These are phyloP conservation scores for Thraustochytrium sp. DNA, from an alignment of 352 stramenopile species.

Conservation along the genomic window DNA sequence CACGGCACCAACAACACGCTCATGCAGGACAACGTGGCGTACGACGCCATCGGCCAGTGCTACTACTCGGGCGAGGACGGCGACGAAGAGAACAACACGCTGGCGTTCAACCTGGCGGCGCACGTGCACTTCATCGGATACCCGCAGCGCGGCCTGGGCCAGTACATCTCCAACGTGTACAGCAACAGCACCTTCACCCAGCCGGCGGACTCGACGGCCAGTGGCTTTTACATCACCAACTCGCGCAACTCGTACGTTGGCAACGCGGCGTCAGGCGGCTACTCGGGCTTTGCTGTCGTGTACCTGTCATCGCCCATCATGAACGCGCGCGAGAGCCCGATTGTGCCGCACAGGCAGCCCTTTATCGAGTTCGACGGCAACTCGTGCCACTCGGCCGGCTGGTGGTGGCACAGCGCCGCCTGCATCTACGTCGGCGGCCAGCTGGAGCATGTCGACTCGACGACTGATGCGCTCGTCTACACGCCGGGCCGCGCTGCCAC, in stretches of 20 bases:
- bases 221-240: conserved; percentile 57
- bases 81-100: too few species aligned
- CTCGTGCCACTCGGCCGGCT: conserved; percentile 1
- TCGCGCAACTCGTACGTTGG: conserved; percentile 7
- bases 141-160: not conserved
- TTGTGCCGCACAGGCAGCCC: not conserved
- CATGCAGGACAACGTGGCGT: too few species aligned
- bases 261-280: conserved; percentile 54
- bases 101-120: too few species aligned
- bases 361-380: conserved; percentile 40
- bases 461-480: not conserved
- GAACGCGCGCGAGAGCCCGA: not conserved
- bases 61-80: too few species aligned
- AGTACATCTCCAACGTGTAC: not conserved
- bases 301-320: conserved; percentile 49
- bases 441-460: not conserved
- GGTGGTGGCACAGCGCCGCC: not conserved
- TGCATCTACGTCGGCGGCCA: conserved; percentile 41
- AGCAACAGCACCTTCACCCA: conserved; percentile 23
- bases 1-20: too few species aligned
- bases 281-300: conserved; percentile 53
- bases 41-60: too few species aligned
- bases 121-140: conserved; percentile 54
- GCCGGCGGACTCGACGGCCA: conserved; percentile 54
- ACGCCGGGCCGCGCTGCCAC: conserved; percentile 1